Conservation (phyloP, 2,329 filamentous ascomycete species). For the Clarireedia monteithiana region DNA sequence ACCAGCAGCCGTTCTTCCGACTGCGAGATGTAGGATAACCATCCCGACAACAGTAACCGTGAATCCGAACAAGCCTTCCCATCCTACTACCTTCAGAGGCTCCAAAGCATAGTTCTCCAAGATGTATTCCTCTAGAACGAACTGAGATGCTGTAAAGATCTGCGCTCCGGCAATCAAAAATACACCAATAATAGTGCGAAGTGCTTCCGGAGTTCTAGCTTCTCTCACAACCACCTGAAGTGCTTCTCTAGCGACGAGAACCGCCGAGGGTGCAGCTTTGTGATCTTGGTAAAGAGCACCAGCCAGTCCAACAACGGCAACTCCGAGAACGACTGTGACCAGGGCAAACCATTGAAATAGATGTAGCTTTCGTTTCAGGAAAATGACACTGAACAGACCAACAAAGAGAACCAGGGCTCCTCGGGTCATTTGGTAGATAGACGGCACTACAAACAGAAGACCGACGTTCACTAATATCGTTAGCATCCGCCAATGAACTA, state of each 20-base stretch:
- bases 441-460: constrained; percentile 85
- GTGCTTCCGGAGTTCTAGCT: constrained; percentile 45
- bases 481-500: neutral
- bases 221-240: constrained; percentile 34
- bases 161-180: constrained; percentile 88
- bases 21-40: constrained; percentile 66
- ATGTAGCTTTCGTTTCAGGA: constrained; percentile 70
- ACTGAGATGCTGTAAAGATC: constrained; percentile 94
- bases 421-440: constrained; percentile 97
- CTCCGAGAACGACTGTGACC: constrained; percentile 77
- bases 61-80: constrained; percentile 93
- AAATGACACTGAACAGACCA: constrained; percentile 87
- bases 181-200: constrained; percentile 73
- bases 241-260: constrained; percentile 33
- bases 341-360: constrained; percentile 92
- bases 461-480: constrained; percentile 78
- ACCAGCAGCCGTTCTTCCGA: constrained; percentile 69
- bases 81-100: constrained; percentile 86
- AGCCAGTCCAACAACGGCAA: constrained; percentile 82
- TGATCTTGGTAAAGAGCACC: constrained; percentile 71
- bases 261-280: constrained; percentile 29
- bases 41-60: constrained; percentile 70
- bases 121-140: constrained; percentile 92
- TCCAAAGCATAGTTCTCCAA: constrained; percentile 65
- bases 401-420: constrained; percentile 94